These are phyloP conservation scores for Candida sp. DNA, from an alignment of 1,139 yeast genomes.

Conservation along the genomic window DNA sequence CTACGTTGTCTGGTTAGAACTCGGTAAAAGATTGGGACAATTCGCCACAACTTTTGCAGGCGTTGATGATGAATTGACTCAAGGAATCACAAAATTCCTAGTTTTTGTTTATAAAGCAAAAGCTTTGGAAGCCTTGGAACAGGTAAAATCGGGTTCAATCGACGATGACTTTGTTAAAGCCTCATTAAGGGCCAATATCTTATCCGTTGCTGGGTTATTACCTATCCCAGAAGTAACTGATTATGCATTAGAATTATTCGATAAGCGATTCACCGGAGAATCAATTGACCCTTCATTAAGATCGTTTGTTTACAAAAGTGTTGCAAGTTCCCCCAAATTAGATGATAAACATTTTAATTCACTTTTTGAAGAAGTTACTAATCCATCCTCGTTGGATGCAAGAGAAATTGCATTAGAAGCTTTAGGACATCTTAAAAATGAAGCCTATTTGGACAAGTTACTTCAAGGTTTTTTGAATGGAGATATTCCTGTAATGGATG, in stretches of 20 bases:
- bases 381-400: constrained; percentile 64
- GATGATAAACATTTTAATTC: constrained; percentile 42
- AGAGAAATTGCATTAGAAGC: constrained; percentile 64
- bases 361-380: constrained; percentile 46
- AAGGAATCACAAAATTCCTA: constrained; percentile 38
- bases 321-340: constrained; percentile 39
- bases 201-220: constrained; percentile 49
- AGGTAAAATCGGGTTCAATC: constrained; percentile 29
- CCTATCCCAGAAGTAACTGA: constrained; percentile 47
- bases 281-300: constrained; percentile 55
- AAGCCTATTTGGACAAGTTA: constrained; percentile 31
- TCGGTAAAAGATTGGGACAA: constrained; percentile 41
- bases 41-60: constrained; percentile 48
- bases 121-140: constrained; percentile 26
- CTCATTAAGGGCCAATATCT: constrained; percentile 50
- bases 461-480: constrained; percentile 36
- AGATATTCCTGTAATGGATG: constrained; percentile 67
- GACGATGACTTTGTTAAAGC: constrained; percentile 44
- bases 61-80: constrained; percentile 32
- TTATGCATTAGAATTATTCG: constrained; percentile 42
- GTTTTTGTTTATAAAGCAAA: constrained; percentile 38
- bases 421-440: constrained; percentile 52
- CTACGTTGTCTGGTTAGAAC: constrained; percentile 65
- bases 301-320: constrained; percentile 49
- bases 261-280: constrained; percentile 29